Conservation (phyloP, 2,329 filamentous ascomycete species). For the Raffaelea deltoideospora region DNA sequence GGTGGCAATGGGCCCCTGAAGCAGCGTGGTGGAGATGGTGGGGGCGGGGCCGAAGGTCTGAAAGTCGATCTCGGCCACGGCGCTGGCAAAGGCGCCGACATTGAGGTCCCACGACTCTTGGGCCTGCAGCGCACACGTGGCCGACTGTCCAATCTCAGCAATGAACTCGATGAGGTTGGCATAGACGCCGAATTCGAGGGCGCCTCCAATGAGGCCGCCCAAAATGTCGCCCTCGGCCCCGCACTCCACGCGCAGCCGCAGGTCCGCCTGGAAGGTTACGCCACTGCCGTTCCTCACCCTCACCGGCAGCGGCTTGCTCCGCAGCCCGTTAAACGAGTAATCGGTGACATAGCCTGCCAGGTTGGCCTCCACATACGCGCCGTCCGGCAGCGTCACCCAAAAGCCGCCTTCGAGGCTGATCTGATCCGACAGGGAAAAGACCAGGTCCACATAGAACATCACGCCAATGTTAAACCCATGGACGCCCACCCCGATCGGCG, state of each 20-base stretch:
- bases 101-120: slow-evolving; percentile 23
- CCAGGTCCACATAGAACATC: slow-evolving; percentile 34
- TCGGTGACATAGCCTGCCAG: slow-evolving; percentile 29
- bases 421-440: slow-evolving; percentile 30
- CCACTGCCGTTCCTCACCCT: slow-evolving; percentile 29
- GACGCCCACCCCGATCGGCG: slow-evolving; percentile 26
- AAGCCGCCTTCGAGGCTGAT: slow-evolving; percentile 37
- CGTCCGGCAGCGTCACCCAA: slow-evolving; percentile 34
- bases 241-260: slow-evolving; percentile 34
- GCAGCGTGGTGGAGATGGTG: slow-evolving; percentile 23
- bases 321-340: slow-evolving; percentile 26
- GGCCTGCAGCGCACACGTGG: slow-evolving; percentile 20
- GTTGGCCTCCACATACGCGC: slow-evolving; percentile 23
- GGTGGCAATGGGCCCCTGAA: slow-evolving; percentile 20
- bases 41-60: slow-evolving; percentile 23
- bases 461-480: slow-evolving; percentile 28
- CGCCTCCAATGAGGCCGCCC: slow-evolving; percentile 22
- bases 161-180: slow-evolving; percentile 40
- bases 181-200: slow-evolving; percentile 29
- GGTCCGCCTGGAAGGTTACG: slow-evolving; percentile 29
- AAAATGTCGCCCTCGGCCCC: slow-evolving; percentile 20
- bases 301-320: slow-evolving; percentile 30
- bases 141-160: slow-evolving; percentile 21
- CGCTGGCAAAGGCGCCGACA: slow-evolving; percentile 20
- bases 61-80: slow-evolving; percentile 21